These are phyloP conservation scores for Carex kokanica DNA, from an alignment of 176 grass and related monocot species.

Conservation along the genomic window DNA sequence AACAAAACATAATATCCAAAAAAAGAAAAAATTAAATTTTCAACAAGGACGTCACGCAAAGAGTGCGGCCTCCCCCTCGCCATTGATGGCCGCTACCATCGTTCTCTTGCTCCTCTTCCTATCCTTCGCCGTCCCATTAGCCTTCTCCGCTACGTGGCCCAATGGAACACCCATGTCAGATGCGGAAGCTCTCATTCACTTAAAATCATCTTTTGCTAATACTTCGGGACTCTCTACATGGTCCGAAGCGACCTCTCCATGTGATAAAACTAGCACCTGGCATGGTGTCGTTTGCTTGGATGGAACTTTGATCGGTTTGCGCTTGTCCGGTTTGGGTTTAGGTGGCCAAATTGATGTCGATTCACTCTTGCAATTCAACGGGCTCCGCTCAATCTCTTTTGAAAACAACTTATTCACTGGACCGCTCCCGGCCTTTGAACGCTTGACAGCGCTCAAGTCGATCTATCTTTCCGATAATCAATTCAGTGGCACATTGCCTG, in stretches of 20 bases:
- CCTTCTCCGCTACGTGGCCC: neutral
- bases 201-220: constrained; percentile 75
- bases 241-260: constrained; percentile 33
- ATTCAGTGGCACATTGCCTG: constrained; percentile 54
- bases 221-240: constrained; percentile 62
- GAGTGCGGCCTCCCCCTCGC: constrained; percentile 14
- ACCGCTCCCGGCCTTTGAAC: constrained; percentile 45
- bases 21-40: neutral
- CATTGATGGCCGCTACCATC: constrained; percentile 35
- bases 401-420: constrained; percentile 56
- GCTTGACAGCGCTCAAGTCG: constrained; percentile 52
- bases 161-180: constrained; percentile 21
- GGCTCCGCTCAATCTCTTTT: constrained; percentile 62
- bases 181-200: constrained; percentile 51
- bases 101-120: constrained; percentile 20
- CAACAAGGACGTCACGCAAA: neutral
- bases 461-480: constrained; percentile 70
- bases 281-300: constrained; percentile 52
- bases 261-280: constrained; percentile 41
- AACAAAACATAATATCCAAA: constrained; percentile 25
- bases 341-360: constrained; percentile 52
- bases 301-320: constrained; percentile 46
- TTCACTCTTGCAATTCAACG: constrained; percentile 46
- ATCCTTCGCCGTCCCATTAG: neutral
- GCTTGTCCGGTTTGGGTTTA: constrained; percentile 45